Conservation (phyloP, 371 early-diverging fungal genomes). For the Sporodiniella umbellata region DNA sequence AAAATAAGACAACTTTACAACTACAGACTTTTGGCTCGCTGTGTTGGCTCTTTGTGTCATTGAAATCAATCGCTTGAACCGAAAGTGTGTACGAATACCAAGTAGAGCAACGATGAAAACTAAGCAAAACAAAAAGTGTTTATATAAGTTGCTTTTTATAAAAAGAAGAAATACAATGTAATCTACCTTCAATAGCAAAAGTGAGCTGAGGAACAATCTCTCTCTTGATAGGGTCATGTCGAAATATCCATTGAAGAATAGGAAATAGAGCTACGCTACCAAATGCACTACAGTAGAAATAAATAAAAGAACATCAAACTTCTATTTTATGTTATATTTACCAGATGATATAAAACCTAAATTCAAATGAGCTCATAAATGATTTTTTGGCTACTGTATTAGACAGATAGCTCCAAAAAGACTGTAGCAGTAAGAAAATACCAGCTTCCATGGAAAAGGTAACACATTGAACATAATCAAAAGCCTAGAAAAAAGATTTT, state of each 20-base stretch:
- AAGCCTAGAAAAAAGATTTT: slow-evolving; percentile 12
- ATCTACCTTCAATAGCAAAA: slow-evolving; percentile 32
- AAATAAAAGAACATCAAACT: too few relatives aligned
- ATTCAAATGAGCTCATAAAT: slow-evolving; percentile 44
- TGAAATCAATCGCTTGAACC: slow-evolving; percentile 28
- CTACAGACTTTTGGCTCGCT: slow-evolving; percentile 6
- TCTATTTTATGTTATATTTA: too few relatives aligned
- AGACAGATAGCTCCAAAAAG: slow-evolving; percentile 45
- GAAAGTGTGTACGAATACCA: slow-evolving; percentile 32
- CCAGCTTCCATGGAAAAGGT: slow-evolving; percentile 35
- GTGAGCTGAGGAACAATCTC: slow-evolving; percentile 36
- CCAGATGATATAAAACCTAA: slow-evolving; percentile 37
- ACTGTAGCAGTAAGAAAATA: slow-evolving; percentile 38
- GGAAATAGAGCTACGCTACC: slow-evolving; percentile 34
- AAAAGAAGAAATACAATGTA: not conserved
- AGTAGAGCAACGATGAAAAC: slow-evolving; percentile 20
- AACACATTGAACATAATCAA: slow-evolving; percentile 36
- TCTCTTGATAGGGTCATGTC: slow-evolving; percentile 20
- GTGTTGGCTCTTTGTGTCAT: slow-evolving; percentile 10
- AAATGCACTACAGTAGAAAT: slow-evolving; percentile 18
- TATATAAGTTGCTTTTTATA: too few relatives aligned
- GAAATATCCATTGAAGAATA: slow-evolving; percentile 31
- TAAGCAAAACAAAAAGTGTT: too few relatives aligned
- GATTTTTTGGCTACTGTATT: slow-evolving; percentile 33
- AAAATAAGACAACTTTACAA: slow-evolving; percentile 29